Evolutionary conservation across 176 grass and related monocot species (phyloP), one percentile per base, ranked within the genome.

Genomic region (Phoenix roebelenii): DNA sequence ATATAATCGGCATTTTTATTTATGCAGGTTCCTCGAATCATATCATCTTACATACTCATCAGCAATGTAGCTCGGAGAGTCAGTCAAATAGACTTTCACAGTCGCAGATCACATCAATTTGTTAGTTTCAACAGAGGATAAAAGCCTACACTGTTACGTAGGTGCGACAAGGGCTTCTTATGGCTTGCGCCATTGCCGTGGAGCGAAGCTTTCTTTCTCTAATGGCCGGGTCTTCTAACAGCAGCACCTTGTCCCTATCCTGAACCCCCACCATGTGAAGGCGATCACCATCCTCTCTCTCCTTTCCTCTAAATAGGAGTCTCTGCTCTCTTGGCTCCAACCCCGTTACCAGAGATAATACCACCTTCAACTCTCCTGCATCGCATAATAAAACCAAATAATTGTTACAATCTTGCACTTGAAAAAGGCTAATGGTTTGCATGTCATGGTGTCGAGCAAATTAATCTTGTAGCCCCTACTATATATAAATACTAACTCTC

Each of bases 261-360:
- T 84, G 78, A 2, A 90, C 83, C 17, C 86, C 86, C 4, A 90
- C 75, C 83, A 96, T 96, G 80, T 96, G 92, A 25, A 96, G 77
- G 67, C 90, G 86, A 26, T 87, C 91, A 65, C 29, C 22, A 50
- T 96, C 86, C 52, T 90, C 83, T 61, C 83, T 79, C 68, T 95
- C 91, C 68, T 85, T 85, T 7, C 91, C 91, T 26, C 71, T 89
- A 76, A 82, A 95, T 59, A 95, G 66, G 55, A 95, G 85, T 59
- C 83, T 82, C 77, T 90, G 86, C 54, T 96, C 91, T 57, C 75
- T 77, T 25, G 86, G 83, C 83, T 85, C 85, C n/a, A 96, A 67
- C 0, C 83, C 83, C 7, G 91, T 87, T 72, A 69, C 75, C 39
- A 77, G 30, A 29, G 83, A 90, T 22, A 90, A 73, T 25, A 85